Conservation (phyloP, 116 monocot genomes). For the Phalaenopsis hybrid region DNA sequence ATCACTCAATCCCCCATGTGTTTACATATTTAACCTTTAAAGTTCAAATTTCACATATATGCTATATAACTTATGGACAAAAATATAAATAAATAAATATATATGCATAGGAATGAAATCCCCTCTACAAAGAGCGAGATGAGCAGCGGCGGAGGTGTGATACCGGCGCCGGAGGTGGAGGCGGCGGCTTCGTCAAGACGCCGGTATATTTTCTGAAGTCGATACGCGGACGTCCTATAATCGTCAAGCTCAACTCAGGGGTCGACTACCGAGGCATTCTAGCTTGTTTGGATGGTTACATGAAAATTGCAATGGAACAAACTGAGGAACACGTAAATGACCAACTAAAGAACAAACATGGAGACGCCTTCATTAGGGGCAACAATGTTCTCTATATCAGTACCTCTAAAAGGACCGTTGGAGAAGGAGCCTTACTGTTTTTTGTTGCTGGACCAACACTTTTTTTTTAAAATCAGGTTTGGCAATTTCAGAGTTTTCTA, state of each 20-base stretch:
- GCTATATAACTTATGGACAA: no score
- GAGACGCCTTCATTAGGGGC: slow-evolving; percentile 97
- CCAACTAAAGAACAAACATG: slow-evolving; percentile 96
- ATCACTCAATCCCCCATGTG: no score
- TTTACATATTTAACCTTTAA: no score
- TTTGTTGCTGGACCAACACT: neutral
- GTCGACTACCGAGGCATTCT: slow-evolving; percentile 98
- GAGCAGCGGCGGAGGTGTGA: slow-evolving; percentile 50
- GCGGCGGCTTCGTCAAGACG: slow-evolving; percentile 80
- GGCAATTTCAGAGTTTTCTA: neutral
- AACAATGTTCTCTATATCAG: slow-evolving; percentile 95
- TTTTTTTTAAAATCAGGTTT: neutral
- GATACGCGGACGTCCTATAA: slow-evolving; percentile 84
- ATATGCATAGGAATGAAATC: neutral
- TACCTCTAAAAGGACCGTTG: slow-evolving; percentile 58
- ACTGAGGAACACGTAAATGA: slow-evolving; percentile 98
- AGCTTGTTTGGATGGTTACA: slow-evolving; percentile 95
- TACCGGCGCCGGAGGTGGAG: slow-evolving; percentile 36
- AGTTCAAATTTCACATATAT: no score
- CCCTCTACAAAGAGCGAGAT: slow-evolving; percentile 17
- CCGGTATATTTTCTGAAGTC: slow-evolving; percentile 93
- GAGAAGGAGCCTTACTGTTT: slow-evolving; percentile 31
- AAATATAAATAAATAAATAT: no score
- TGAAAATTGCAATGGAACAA: slow-evolving; percentile 99
- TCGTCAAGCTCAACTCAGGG: slow-evolving; percentile 97